Conservation (phyloP, 805 yeast genomes). For the Wickerhamomyces bisporus region DNA sequence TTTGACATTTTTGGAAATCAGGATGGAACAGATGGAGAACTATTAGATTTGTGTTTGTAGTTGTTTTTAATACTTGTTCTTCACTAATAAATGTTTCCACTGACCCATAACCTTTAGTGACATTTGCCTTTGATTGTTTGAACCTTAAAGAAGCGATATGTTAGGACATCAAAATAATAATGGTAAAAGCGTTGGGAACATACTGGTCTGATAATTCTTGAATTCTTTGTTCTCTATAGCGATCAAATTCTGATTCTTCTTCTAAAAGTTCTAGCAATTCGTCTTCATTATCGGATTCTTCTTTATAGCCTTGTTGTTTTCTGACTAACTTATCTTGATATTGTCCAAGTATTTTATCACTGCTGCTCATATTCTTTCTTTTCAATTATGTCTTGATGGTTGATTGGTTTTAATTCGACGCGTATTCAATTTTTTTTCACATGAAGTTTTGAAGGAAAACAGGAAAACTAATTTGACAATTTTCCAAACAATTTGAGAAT, state of each 20-base stretch:
- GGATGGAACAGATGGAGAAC: constrained; percentile 64
- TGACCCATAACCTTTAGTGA: constrained; percentile 39
- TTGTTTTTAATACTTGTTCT: constrained; percentile 48
- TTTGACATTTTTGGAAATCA: constrained; percentile 52
- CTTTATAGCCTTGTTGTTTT: constrained; percentile 17
- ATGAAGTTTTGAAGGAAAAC: too few species aligned
- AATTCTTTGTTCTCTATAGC: constrained; percentile 60
- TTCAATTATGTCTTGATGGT: neutral
- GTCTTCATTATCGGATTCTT: constrained; percentile 31
- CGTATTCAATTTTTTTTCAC: neutral
- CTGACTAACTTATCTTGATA: constrained; percentile 37
- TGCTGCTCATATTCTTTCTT: constrained; percentile 3
- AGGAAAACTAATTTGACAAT: too few species aligned
- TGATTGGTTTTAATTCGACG: neutral
- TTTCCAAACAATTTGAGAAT: too few species aligned
- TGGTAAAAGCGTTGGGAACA: too few species aligned
- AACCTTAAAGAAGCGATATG: too few species aligned
- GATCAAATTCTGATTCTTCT: constrained; percentile 40
- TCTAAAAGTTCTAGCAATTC: constrained; percentile 45
- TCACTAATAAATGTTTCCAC: constrained; percentile 43
- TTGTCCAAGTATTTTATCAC: constrained; percentile 27
- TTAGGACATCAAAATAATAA: too few species aligned
- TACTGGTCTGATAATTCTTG: constrained; percentile 45
- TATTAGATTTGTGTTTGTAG: constrained; percentile 36
- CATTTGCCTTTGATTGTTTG: constrained; percentile 28